Percentiles rank a stretch among this genome's conserved stretches.
These are phyloP conservation scores for Aspergillus fijiensis DNA, from an alignment of 2,329 filamentous ascomycete species.

Conservation along the genomic window DNA sequence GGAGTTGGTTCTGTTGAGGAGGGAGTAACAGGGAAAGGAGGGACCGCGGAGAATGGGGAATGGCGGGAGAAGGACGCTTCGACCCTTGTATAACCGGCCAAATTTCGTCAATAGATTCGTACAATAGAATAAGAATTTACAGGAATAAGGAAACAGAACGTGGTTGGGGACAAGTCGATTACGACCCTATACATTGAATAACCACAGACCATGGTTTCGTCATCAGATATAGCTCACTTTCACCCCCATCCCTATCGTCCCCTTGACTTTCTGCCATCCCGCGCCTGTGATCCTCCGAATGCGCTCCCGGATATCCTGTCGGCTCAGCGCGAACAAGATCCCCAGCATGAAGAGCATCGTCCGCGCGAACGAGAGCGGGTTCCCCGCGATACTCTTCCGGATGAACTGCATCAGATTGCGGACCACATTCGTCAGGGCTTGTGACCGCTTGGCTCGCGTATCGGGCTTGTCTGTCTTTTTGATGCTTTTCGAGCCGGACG, in stretches of 20 bases:
- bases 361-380: slow-evolving; percentile 56
- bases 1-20: background rate
- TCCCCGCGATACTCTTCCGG: slow-evolving; percentile 52
- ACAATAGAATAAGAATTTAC: too few relatives aligned
- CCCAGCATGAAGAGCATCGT: slow-evolving; percentile 78
- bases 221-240: slow-evolving; percentile 90
- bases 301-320: slow-evolving; percentile 71
- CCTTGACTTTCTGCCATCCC: slow-evolving; percentile 77
- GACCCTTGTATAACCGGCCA: background rate
- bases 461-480: slow-evolving; percentile 41
- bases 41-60: background rate
- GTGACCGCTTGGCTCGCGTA: slow-evolving; percentile 39
- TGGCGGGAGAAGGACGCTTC: too few relatives aligned
- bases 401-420: slow-evolving; percentile 53
- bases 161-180: too few relatives aligned
- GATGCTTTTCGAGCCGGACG: slow-evolving; percentile 35
- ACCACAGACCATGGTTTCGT: too few relatives aligned
- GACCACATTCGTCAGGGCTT: slow-evolving; percentile 46
- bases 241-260: slow-evolving; percentile 91
- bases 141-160: slow-evolving; percentile 7
- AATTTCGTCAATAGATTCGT: too few relatives aligned
- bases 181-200: background rate
- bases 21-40: background rate
- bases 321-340: slow-evolving; percentile 72
- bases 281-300: slow-evolving; percentile 66